These are phyloP conservation scores for Gardenia jasminoides DNA, from an alignment of 257 asterid genomes.

Conservation along the genomic window DNA sequence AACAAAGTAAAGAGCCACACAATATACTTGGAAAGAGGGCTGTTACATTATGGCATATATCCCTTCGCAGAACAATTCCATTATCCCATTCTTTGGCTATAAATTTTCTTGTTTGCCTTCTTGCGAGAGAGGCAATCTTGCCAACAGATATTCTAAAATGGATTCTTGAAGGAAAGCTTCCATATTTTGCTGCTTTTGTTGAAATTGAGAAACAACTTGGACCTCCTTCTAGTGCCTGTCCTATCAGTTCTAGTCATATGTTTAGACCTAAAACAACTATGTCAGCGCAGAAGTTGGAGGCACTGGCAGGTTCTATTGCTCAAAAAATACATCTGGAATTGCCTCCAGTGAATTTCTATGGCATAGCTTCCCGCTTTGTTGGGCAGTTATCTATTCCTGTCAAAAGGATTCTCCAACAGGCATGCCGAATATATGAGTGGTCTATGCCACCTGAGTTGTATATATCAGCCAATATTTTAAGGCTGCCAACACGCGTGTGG, in stretches of 20 bases:
- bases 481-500: constrained; percentile 63
- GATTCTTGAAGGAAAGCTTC: constrained; percentile 77
- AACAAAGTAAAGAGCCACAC: constrained; percentile 46
- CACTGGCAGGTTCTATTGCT: constrained; percentile 62
- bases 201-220: constrained; percentile 67
- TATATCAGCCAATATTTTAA: constrained; percentile 48
- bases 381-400: constrained; percentile 55
- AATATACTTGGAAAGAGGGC: constrained; percentile 58
- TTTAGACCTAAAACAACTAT: constrained; percentile 54
- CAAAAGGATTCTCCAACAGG: constrained; percentile 47
- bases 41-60: constrained; percentile 60
- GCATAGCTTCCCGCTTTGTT: constrained; percentile 62
- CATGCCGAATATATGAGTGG: constrained; percentile 71
- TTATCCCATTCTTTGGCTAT: constrained; percentile 57
- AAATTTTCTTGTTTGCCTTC: constrained; percentile 68
- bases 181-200: constrained; percentile 65
- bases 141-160: constrained; percentile 75
- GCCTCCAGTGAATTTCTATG: constrained; percentile 75
- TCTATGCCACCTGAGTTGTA: constrained; percentile 64
- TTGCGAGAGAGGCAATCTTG: constrained; percentile 68
- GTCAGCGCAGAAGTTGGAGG: constrained; percentile 69
- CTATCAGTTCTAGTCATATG: constrained; percentile 54
- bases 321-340: constrained; percentile 54
- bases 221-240: constrained; percentile 50
- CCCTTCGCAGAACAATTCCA: constrained; percentile 49